Evolutionary conservation across 2,329 filamentous ascomycete species (phyloP).

Genomic region (Didymella arachidicola): DNA sequence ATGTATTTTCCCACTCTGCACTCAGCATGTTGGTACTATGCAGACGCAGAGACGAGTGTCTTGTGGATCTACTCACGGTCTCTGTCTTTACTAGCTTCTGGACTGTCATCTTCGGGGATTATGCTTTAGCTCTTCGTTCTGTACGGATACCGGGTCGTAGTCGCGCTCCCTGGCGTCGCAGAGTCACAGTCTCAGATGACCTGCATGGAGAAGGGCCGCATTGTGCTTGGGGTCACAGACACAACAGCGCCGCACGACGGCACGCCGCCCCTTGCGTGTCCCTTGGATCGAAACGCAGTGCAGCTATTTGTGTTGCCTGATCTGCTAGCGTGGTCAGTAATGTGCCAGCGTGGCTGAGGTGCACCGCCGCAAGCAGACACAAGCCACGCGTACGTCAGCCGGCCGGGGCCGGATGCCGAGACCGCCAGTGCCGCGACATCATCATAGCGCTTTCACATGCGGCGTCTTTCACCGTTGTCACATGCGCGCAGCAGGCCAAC

Average conservation of each 20-base stretch:
- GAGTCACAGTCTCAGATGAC: background rate
- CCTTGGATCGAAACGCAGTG: background rate
- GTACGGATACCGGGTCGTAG: background rate
- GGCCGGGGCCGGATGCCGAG: conserved; percentile 19
- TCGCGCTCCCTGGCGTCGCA: background rate
- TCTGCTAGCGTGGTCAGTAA: background rate
- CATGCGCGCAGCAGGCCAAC: conserved; percentile 16
- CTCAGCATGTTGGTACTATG: too few relatives aligned
- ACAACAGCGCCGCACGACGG: background rate
- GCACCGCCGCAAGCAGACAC: background rate
- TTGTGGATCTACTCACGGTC: too few relatives aligned
- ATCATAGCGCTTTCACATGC: conserved; percentile 35
- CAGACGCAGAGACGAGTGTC: too few relatives aligned
- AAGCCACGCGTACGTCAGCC: background rate
- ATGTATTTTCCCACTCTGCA: too few relatives aligned
- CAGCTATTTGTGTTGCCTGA: background rate
- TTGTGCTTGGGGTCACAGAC: background rate
- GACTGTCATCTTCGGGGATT: too few relatives aligned
- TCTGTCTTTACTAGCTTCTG: too few relatives aligned
- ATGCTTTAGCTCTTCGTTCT: too few relatives aligned
- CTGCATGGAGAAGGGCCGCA: too few relatives aligned
- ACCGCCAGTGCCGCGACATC: conserved; percentile 20
- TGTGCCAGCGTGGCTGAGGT: background rate
- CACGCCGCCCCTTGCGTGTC: conserved; percentile 6
- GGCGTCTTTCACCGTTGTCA: conserved; percentile 23